Evolutionary conservation across 1,284 basidiomycete genomes (phyloP), one percentile per base, ranked within the genome.

Genomic region (Microstroma glucosiphilum): DNA sequence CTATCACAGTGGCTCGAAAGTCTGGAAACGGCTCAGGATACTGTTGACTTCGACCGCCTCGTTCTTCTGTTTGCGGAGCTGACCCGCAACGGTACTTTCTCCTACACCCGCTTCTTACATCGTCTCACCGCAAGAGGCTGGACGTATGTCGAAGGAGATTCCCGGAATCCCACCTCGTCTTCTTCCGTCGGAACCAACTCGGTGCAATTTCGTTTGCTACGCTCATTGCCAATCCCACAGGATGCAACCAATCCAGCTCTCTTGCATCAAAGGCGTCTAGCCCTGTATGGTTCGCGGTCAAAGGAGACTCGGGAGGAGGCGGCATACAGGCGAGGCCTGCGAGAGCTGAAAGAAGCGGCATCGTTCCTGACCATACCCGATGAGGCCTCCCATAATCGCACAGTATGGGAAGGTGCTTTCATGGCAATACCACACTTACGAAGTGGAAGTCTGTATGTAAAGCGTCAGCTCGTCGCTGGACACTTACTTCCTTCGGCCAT

Each of bases 91-190:
- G 87, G 86, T 2, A 78, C 92, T 21, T 93, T 94, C 77, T 89
- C 88, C 1, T 94, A 91, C 73, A 83, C 86, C n/a, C 83, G 84
- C 48, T 96, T 93, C 73, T 84, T 94, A 37, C 89, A 92, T 73
- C 85, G 89, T 26, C 83, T 96, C 23, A 87, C 93, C 60, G 89
- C 91, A 1, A 84, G 89, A 25, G 89, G 90, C 6, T 64, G 59
- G 60, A 71, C 30, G 56, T 77, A 46, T 66, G 85, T 21, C 81
- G 83, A 46, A 84, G 83, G 12, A 75, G 72, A 17, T 80, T 11
- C 8, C 2, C 3, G 40, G 4, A 21, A 57, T 3, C 12, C 11
- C 23, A 17, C 21, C 37, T 25, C 56, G 40, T 23, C 41, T 2
- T 17, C 41, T 26, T 17, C 56, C 17, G 46, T 23, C 46, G 46